Evolutionary conservation across 148 eudicot genomes (phyloP), one percentile per base, ranked within the genome.

Genomic region (Chenopodium formosanum): DNA sequence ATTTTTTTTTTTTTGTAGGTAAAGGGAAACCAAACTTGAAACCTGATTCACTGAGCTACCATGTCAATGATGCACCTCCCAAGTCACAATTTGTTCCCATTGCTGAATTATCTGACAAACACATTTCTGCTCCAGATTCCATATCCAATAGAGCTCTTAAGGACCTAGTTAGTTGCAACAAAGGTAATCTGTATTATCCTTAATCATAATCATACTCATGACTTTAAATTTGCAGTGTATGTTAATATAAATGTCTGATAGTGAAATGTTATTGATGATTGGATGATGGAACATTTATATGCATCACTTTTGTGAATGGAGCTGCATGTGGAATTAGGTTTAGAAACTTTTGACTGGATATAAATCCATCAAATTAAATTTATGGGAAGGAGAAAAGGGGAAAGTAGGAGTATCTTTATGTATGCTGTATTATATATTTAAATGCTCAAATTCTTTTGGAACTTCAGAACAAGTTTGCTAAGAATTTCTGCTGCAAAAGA

Each of bases 11-110:
- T 37, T 37, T 37, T 7, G 62, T 16, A 84, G 83, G 83, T 70
- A 58, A 40, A 46, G 12, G 19, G 48, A 75, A 60, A 76, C 79
- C 58, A 62, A 72, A 44, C 27, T 31, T 80, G 70, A 67, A 14
- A 69, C 19, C 48, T 75, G 40, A 29, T 31, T 76, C 58, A 16
- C 34, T 37, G n/a, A 80, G 65, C 58, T 75, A 46, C 48, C 71
- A 75, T 79, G 76, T 79, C 13, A 62, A 74, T 46, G 70, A 29
- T 63, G 16, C 86, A 60, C 79, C 79, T 53, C 67, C 85, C 53
- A 79, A 64, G 82, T 16, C 50, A 9, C 79, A 73, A 25, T 74
- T 78, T 34, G 17, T 19, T 64, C 37, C 77, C 22, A n/a, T 25
- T 50, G 47, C 31, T 17, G 82, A 65, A 34, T 27, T 69, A 74